Conservation (phyloP, 768 basidiomycete genomes). For the Lactarius evosmus region DNA sequence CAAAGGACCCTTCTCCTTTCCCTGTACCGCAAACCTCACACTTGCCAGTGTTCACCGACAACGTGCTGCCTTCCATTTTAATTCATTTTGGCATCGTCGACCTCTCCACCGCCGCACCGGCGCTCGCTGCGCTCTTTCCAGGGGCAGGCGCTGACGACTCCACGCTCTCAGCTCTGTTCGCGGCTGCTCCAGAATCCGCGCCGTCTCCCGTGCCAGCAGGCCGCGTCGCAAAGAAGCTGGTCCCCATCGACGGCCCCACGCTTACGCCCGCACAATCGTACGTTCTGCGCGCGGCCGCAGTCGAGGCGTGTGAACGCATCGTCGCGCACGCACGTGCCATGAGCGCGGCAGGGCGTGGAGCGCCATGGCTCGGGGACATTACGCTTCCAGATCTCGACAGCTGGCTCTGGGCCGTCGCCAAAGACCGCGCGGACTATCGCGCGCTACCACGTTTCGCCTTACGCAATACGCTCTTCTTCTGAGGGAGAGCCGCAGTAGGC, state of each 20-base stretch:
- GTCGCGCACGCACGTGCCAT: constrained; percentile 49
- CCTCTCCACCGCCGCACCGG: constrained; percentile 43
- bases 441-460: constrained; percentile 63
- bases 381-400: constrained; percentile 61
- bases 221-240: constrained; percentile 18
- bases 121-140: constrained; percentile 48
- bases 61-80: constrained; percentile 80
- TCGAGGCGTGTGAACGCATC: constrained; percentile 75
- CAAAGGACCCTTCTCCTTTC: constrained; percentile 50
- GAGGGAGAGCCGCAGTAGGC: constrained; percentile 26
- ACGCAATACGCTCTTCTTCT: constrained; percentile 69
- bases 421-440: constrained; percentile 72
- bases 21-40: constrained; percentile 57
- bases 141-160: constrained; percentile 40
- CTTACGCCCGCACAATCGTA: constrained; percentile 63
- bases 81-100: constrained; percentile 74
- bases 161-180: constrained; percentile 43
- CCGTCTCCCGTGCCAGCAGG: constrained; percentile 25
- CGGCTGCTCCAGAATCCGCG: constrained; percentile 28
- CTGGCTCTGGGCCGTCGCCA: constrained; percentile 83
- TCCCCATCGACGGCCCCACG: constrained; percentile 48
- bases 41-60: constrained; percentile 73
- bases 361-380: constrained; percentile 53
- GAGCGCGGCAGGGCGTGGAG: constrained; percentile 30
- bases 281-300: constrained; percentile 71